Conservation (phyloP, 2,329 filamentous ascomycete species). For the Xylariales sp. region DNA sequence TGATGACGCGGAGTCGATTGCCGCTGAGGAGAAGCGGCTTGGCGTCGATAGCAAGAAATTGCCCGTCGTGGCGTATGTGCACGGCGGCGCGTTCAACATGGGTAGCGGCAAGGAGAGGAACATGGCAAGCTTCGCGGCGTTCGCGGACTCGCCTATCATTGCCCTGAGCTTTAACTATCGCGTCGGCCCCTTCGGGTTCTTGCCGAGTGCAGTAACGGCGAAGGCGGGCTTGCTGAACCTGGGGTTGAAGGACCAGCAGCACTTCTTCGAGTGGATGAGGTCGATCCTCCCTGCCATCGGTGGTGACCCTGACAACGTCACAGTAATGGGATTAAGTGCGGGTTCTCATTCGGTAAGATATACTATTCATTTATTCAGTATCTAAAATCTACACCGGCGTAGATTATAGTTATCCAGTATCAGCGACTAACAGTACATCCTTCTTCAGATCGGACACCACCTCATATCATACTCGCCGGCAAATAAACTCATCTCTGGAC, state of each 20-base stretch:
- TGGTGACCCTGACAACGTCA: conserved; percentile 68
- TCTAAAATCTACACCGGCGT: conserved; percentile 46
- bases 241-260: conserved; percentile 71
- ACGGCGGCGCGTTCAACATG: conserved; percentile 72
- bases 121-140: conserved; percentile 70
- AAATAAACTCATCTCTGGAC: conserved; percentile 48
- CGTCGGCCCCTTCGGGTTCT: conserved; percentile 75
- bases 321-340: conserved; percentile 70
- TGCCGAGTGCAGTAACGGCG: conserved; percentile 65
- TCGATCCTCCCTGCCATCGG: conserved; percentile 70
- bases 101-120: conserved; percentile 66
- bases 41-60: conserved; percentile 48
- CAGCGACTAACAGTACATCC: conserved; percentile 6
- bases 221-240: conserved; percentile 70
- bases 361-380: not conserved
- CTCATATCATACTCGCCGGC: conserved; percentile 62
- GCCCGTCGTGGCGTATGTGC: conserved; percentile 70
- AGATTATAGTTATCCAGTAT: not conserved
- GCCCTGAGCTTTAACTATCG: conserved; percentile 72
- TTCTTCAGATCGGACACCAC: conserved; percentile 66
- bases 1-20: conserved; percentile 41
- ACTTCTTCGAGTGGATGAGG: conserved; percentile 69
- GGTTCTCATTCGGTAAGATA: conserved; percentile 67
- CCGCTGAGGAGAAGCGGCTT: conserved; percentile 42
- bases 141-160: conserved; percentile 63